Percentiles rank a stretch among this genome's conserved stretches.
Conservation (phyloP, 768 basidiomycete species). For the Scleroderma bovista region DNA sequence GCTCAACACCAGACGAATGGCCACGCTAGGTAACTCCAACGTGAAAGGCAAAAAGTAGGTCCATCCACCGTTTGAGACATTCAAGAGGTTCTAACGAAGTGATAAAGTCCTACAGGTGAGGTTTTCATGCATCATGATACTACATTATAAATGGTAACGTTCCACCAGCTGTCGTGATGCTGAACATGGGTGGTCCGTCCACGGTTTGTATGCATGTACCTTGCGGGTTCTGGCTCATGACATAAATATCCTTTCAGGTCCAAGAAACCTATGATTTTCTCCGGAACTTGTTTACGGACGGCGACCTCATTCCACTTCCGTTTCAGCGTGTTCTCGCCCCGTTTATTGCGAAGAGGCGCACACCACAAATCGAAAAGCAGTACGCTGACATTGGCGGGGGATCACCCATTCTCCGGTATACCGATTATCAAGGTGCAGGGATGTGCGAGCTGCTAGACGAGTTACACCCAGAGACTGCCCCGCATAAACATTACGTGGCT, state of each 20-base stretch:
- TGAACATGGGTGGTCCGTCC: slow-evolving; percentile 98
- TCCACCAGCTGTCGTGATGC: slow-evolving; percentile 78
- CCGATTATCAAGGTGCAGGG: slow-evolving; percentile 78
- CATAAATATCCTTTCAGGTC: slow-evolving; percentile 45
- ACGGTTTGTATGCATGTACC: slow-evolving; percentile 47
- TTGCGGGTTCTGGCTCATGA: slow-evolving; percentile 1
- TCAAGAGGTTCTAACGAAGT: slow-evolving; percentile 9
- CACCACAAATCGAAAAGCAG: slow-evolving; percentile 91
- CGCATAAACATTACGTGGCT: slow-evolving; percentile 93
- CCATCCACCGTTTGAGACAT: slow-evolving; percentile 1
- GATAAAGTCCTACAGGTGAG: slow-evolving; percentile 58
- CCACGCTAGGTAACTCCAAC: slow-evolving; percentile 38
- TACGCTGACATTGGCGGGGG: slow-evolving; percentile 95
- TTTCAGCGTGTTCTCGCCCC: slow-evolving; percentile 88
- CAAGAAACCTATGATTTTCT: slow-evolving; percentile 91
- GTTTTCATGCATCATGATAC: slow-evolving; percentile 1
- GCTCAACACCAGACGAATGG: slow-evolving; percentile 36
- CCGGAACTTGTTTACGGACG: slow-evolving; percentile 84
- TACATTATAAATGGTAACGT: slow-evolving; percentile 12
- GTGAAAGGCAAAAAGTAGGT: slow-evolving; percentile 40
- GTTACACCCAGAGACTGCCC: slow-evolving; percentile 86
- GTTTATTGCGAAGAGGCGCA: slow-evolving; percentile 79
- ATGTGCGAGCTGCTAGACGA: slow-evolving; percentile 93
- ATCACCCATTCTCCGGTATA: slow-evolving; percentile 91
- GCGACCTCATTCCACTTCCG: slow-evolving; percentile 92